Percentiles rank a stretch among this genome's conserved stretches.
Conservation (phyloP, 495 filamentous ascomycete species). For the Haplographium delicatum region DNA sequence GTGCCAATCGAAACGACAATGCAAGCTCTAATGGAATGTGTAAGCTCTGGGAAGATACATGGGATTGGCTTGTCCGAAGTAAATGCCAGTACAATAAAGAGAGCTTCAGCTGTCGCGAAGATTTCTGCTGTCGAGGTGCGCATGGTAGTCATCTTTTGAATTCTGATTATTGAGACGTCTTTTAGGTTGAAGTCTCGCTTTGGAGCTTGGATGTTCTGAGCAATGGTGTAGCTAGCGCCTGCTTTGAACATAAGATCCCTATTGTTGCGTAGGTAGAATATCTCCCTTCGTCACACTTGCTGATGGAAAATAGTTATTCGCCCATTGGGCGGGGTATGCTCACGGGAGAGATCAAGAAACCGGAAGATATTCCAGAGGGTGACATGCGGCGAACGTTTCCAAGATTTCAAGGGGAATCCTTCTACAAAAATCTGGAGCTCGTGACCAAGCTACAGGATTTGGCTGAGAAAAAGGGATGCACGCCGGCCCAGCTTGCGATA, state of each 20-base stretch:
- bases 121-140: slow-evolving; percentile 72
- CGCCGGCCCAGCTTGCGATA: slow-evolving; percentile 72
- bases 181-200: slow-evolving; percentile 76
- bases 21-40: slow-evolving; percentile 47
- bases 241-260: slow-evolving; percentile 66
- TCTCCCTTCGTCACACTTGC: slow-evolving; percentile 25
- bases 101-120: slow-evolving; percentile 62
- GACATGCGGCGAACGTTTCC: slow-evolving; percentile 52
- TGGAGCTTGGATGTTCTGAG: slow-evolving; percentile 60
- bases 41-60: slow-evolving; percentile 71
- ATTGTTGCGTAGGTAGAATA: slow-evolving; percentile 47
- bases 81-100: slow-evolving; percentile 65
- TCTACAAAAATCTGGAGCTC: slow-evolving; percentile 68
- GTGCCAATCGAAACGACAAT: slow-evolving; percentile 46
- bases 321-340: slow-evolving; percentile 30
- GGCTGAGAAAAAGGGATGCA: slow-evolving; percentile 64
- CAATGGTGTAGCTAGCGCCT: slow-evolving; percentile 69
- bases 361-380: slow-evolving; percentile 54
- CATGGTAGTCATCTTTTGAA: no score
- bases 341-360: slow-evolving; percentile 55
- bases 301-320: slow-evolving; percentile 26
- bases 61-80: slow-evolving; percentile 77
- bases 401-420: slow-evolving; percentile 64
- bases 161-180: no score
- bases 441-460: slow-evolving; percentile 59